Base-by-base conservation (phyloP, 495 filamentous ascomycete species). In the Collariella sp. region DNA sequence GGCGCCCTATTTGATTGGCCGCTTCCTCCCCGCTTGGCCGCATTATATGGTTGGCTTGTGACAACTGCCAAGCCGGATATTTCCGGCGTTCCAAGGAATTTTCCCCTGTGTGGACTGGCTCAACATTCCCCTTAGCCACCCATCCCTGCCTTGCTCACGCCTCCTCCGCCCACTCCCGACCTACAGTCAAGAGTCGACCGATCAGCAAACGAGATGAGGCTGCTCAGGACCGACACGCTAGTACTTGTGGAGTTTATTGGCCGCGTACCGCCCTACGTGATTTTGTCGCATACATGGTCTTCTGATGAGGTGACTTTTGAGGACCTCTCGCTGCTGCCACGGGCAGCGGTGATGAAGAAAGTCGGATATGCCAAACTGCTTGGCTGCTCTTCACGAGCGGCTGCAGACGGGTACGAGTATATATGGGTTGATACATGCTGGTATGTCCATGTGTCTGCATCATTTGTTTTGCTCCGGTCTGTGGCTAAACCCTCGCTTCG, bases 271-370 rank as follows among this genome's bases (percentile, higher is more conserved):
- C 62, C 50, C 1, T 76, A 76, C 31, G 72, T 70, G 15, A 75
- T 74, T 46, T 63, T 77, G 18, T 75, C 72, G 3, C 74, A 77
- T 55, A 70, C 68, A 5, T 77, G 74, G 46, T 70, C 61, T 5
- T 11, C 50, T 9, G 62, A 74, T 3, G 74, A 77, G 47, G 69
- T 74, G 5, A 69, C 64, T 0, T 70, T 70, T 31, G 59, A 73
- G 36, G 68, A 75, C n/a, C 33, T 72, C 2, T 51, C 19, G 41
- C 43, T 13, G 7, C 19, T 12, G 7, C 33, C 35, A 4, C 52
- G 20, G 42, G 45, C 41, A 6, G 49, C 39, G 5, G 38, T 44
- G 24, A 52, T 50, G 48, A 39, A 50, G 16, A 64, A 67, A 44
- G 54, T 50, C 6, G 58, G 57, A 12, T 66, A 58, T 34, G 38